Evolutionary conservation across 2,329 filamentous ascomycete genomes (phyloP).

Genomic region (Calonectria leucothoes): DNA sequence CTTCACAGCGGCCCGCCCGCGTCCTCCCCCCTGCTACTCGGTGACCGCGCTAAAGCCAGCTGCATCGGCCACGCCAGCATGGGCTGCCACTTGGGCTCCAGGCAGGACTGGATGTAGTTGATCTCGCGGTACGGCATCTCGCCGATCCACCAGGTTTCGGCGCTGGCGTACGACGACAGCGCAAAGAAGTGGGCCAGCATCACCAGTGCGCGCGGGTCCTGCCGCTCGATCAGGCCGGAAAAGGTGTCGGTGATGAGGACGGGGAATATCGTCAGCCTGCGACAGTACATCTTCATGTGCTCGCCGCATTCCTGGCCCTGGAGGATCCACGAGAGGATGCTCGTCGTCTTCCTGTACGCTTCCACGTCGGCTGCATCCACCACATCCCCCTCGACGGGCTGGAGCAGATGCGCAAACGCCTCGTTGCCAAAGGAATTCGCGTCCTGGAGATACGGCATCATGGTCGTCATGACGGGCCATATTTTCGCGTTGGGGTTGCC

Average conservation of each 20-base stretch:
- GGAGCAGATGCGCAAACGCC: constrained; percentile 28
- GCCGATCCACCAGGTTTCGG: constrained; percentile 30
- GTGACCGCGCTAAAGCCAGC: background rate
- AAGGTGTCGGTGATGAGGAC: constrained; percentile 31
- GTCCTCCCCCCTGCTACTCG: background rate
- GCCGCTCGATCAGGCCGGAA: constrained; percentile 26
- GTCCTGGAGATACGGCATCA: constrained; percentile 12
- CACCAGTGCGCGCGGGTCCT: constrained; percentile 33
- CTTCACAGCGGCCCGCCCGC: background rate
- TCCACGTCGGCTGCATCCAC: constrained; percentile 17
- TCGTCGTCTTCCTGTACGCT: constrained; percentile 27
- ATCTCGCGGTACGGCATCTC: constrained; percentile 7
- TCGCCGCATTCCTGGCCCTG: constrained; percentile 26
- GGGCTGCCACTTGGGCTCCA: background rate
- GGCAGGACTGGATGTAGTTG: background rate
- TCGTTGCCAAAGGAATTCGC: background rate
- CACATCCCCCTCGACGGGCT: constrained; percentile 4
- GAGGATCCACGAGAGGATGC: constrained; percentile 33
- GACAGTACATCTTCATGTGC: constrained; percentile 23
- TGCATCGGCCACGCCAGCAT: constrained; percentile 12
- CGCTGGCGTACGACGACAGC: constrained; percentile 21
- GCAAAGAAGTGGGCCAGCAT: constrained; percentile 42
- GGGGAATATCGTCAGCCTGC: constrained; percentile 32
- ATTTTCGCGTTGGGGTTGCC: constrained; percentile 28
- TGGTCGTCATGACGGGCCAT: constrained; percentile 24